These are phyloP conservation scores for Centaurea solstitialis DNA, from an alignment of 129 eudicot genomes.

Conservation along the genomic window DNA sequence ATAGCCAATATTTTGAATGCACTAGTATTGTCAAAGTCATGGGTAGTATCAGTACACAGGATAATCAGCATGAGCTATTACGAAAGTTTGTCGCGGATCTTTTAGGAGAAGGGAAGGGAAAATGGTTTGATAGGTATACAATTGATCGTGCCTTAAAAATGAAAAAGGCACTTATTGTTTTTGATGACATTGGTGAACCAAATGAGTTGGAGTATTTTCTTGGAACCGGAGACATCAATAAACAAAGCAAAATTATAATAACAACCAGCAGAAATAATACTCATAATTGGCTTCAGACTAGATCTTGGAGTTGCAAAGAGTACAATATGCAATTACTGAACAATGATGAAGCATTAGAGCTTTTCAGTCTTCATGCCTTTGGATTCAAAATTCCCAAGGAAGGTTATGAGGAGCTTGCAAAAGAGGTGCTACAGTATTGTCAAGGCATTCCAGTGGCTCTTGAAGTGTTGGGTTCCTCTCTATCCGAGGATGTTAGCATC, in stretches of 20 bases:
- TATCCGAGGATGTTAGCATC: background rate
- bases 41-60: no score
- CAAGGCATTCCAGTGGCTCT: background rate
- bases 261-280: background rate
- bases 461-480: slow-evolving; percentile 1
- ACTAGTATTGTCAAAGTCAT: no score
- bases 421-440: background rate
- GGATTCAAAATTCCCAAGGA: background rate
- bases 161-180: background rate
- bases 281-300: background rate
- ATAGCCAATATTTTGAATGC: background rate
- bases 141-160: background rate
- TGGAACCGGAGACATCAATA: background rate
- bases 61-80: background rate
- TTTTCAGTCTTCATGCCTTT: background rate
- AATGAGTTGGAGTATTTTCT: background rate
- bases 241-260: background rate
- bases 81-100: background rate
- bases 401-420: background rate
- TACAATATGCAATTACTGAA: background rate
- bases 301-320: background rate
- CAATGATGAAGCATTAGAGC: background rate
- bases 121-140: no score
- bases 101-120: background rate
- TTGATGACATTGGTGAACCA: slow-evolving; percentile 3